Evolutionary conservation across 768 basidiomycete genomes (phyloP).

Genomic region (Mycena maculata): DNA sequence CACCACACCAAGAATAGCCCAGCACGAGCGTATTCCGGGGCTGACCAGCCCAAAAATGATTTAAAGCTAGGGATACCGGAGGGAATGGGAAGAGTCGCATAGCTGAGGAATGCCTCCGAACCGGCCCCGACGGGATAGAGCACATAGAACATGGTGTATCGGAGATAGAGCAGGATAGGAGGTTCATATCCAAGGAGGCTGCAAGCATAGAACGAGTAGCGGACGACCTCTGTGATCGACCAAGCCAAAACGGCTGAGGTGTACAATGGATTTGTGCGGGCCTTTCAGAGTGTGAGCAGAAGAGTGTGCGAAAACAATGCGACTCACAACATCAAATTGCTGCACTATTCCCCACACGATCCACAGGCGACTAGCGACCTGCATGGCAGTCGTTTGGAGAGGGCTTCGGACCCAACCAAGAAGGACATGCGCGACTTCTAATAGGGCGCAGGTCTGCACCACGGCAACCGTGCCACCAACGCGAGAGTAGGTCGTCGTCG

Average conservation of each 20-base stretch:
- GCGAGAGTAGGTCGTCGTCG: slow-evolving; percentile 68
- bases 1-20: slow-evolving; percentile 85
- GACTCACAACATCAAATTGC: slow-evolving; percentile 68
- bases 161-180: slow-evolving; percentile 69
- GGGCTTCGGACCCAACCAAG: slow-evolving; percentile 86
- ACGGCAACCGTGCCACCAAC: slow-evolving; percentile 71
- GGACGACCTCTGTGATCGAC: slow-evolving; percentile 91
- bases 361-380: slow-evolving; percentile 85
- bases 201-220: slow-evolving; percentile 89
- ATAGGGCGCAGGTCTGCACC: slow-evolving; percentile 85
- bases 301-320: neutral
- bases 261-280: slow-evolving; percentile 82
- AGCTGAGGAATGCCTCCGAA: slow-evolving; percentile 89
- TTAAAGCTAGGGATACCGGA: slow-evolving; percentile 57
- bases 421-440: slow-evolving; percentile 87
- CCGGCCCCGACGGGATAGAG: slow-evolving; percentile 95
- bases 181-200: slow-evolving; percentile 68
- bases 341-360: slow-evolving; percentile 88
- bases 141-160: slow-evolving; percentile 94
- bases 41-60: slow-evolving; percentile 61
- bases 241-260: slow-evolving; percentile 94
- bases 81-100: slow-evolving; percentile 74
- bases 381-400: slow-evolving; percentile 76
- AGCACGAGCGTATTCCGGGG: slow-evolving; percentile 67
- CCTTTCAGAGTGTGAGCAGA: slow-evolving; percentile 48